Evolutionary conservation across 2,329 filamentous ascomycete genomes (phyloP).

Genomic region (Emmonsiellopsis sp.): DNA sequence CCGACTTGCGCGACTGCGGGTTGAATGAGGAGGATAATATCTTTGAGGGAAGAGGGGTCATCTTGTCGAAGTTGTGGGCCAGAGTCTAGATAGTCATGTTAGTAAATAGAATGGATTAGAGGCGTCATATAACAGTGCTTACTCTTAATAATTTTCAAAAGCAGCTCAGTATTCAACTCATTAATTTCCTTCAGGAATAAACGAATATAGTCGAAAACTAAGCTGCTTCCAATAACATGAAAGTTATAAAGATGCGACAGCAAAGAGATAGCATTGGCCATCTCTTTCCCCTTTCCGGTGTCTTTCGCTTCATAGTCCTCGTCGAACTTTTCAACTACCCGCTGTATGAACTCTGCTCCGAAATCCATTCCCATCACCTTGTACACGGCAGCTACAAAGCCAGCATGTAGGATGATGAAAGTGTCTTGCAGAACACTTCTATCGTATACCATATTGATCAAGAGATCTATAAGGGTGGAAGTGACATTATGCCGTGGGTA

Average conservation of each 20-base stretch:
- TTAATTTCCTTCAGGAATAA: conserved; percentile 65
- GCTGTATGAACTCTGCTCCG: conserved; percentile 75
- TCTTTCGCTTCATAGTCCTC: conserved; percentile 46
- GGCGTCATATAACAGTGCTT: conserved; percentile 13
- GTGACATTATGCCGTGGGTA: conserved; percentile 86
- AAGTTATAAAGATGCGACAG: conserved; percentile 87
- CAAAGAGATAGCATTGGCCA: conserved; percentile 70
- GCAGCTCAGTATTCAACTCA: conserved; percentile 78
- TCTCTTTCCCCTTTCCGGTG: conserved; percentile 32
- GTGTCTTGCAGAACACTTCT: conserved; percentile 73
- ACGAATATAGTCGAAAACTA: conserved; percentile 87
- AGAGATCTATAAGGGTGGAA: conserved; percentile 63
- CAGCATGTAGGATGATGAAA: conserved; percentile 81
- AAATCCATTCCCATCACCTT: conserved; percentile 82
- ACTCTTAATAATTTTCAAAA: conserved; percentile 73
- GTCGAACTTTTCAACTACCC: conserved; percentile 66
- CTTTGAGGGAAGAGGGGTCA: conserved; percentile 78
- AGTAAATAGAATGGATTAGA: conserved; percentile 6
- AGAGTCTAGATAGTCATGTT: conserved; percentile 39
- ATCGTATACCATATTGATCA: conserved; percentile 73
- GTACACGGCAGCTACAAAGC: conserved; percentile 81
- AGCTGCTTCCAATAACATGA: conserved; percentile 69
- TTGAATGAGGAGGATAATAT: conserved; percentile 74
- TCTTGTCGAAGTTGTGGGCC: conserved; percentile 80
- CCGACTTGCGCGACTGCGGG: conserved; percentile 60